Evolutionary conservation across 768 basidiomycete genomes (phyloP).

Genomic region (Russula vinacea): DNA sequence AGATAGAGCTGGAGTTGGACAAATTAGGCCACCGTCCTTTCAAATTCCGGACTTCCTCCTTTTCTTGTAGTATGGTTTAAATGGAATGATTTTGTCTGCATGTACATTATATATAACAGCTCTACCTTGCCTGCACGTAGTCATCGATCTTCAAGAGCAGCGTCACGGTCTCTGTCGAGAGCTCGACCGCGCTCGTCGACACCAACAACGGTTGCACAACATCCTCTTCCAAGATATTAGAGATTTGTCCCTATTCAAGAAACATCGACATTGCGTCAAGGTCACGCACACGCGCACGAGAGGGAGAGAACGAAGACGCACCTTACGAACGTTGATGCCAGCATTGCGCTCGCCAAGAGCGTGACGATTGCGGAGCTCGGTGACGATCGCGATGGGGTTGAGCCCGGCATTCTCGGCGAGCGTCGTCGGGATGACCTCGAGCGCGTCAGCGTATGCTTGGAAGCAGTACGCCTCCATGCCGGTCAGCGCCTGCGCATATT

Average conservation of each 20-base stretch:
- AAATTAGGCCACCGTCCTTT: background rate
- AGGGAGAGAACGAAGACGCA: slow-evolving; percentile 36
- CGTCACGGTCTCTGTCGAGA: slow-evolving; percentile 97
- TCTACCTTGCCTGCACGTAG: slow-evolving; percentile 75
- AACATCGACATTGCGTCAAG: background rate
- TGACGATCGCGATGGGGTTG: slow-evolving; percentile 97
- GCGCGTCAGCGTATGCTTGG: slow-evolving; percentile 95
- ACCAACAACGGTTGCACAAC: slow-evolving; percentile 96
- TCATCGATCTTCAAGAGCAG: slow-evolving; percentile 94
- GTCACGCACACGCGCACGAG: background rate
- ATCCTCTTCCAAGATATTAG: slow-evolving; percentile 95
- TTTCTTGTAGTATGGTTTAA: background rate
- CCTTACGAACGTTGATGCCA: slow-evolving; percentile 98
- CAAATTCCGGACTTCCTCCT: background rate
- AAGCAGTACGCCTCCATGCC: slow-evolving; percentile 99
- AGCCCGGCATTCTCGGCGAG: slow-evolving; percentile 98
- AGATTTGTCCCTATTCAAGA: slow-evolving; percentile 75
- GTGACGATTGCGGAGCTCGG: slow-evolving; percentile 94
- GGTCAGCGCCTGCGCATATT: slow-evolving; percentile 88
- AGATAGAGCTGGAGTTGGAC: too few relatives aligned
- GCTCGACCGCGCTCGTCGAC: slow-evolving; percentile 90
- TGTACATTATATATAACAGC: slow-evolving; percentile 16
- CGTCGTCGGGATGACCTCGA: slow-evolving; percentile 97
- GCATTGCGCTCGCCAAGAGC: slow-evolving; percentile 92
- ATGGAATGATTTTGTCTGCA: slow-evolving; percentile 18